phyloP scores from a whole-genome alignment of 2,329 filamentous ascomycete species.

The Xylariaceae sp. region DNA sequence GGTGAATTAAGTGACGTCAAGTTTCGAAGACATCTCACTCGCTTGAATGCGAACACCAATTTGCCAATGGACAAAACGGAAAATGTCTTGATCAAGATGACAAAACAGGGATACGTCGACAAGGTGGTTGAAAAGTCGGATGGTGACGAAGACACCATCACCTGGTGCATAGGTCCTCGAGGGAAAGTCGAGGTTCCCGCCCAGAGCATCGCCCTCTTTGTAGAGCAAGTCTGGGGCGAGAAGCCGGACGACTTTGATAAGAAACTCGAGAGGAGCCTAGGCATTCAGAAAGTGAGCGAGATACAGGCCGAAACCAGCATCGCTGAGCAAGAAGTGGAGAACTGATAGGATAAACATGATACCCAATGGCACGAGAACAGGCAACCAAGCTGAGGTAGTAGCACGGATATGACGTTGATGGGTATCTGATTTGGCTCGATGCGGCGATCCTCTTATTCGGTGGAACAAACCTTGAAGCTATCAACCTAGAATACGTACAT shows the following conservation, averaged over 20 bases:
- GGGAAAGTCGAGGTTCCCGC: conserved; percentile 81
- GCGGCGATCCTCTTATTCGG: too few species aligned
- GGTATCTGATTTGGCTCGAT: too few species aligned
- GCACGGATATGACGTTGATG: too few species aligned
- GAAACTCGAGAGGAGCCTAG: conserved; percentile 59
- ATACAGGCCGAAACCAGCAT: conserved; percentile 12
- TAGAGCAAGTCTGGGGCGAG: conserved; percentile 56
- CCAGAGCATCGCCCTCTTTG: conserved; percentile 68
- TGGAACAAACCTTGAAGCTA: too few species aligned
- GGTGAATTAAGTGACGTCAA: conserved; percentile 72
- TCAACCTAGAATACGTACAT: too few species aligned
- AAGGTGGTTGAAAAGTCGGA: conserved; percentile 61
- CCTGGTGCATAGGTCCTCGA: conserved; percentile 80
- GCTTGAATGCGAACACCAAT: conserved; percentile 71
- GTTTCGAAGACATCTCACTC: conserved; percentile 68
- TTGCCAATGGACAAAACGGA: conserved; percentile 75
- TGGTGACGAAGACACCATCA: conserved; percentile 67
- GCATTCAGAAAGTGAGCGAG: conserved; percentile 34
- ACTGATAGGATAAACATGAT: not conserved
- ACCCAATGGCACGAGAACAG: not conserved
- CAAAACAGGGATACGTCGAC: conserved; percentile 78
- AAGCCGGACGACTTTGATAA: conserved; percentile 50
- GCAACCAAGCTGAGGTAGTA: too few species aligned
- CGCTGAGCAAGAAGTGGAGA: conserved; percentile 13
- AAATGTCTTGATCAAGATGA: conserved; percentile 67